Base-by-base conservation (phyloP, 331 rosid genomes). In the Malus hybrid region DNA sequence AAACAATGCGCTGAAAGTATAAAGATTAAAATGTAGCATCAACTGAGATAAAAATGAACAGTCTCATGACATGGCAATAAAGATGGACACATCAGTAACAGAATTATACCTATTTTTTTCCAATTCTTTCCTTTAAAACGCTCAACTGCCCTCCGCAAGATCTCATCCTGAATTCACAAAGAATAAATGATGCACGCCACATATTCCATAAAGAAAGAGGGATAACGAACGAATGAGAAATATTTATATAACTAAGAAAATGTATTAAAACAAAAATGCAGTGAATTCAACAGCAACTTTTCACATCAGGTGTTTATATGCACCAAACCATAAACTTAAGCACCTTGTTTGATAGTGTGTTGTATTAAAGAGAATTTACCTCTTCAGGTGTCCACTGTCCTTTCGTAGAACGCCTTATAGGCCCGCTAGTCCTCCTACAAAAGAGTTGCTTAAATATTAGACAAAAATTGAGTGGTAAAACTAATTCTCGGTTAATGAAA, bases 371-470 rank as follows among this genome's bases (percentile, higher is more conserved):
- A 18, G 1, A 13, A 69, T 68, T 82, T 63, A 95, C 99, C 97
- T 95, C 99, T 78, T 90, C 96, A 57, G 93, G 70, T 2, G 97
- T 92, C 99, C 99, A 95, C 70, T 95, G 97, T 71, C 99, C 99
- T 89, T 95, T 95, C 1, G 99, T 90, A 77, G 99, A 95, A 69
- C 97, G 99, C 90, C 99, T 89, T 5, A 97, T 89, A 72, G 99
- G 99, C 74, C 97, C 99, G 74, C 86, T 95, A 39, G 99, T 90
- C 86, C 97, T 89, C 92, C 99, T 91, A 80, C 80, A 85, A 64
- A 67, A 62, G 46, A 71, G 74, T 20, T 33, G 31, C 71, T 34
- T 42, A 32, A 10, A 48, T 14, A 74, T 76, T 55, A 83, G 74
- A 74, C 65, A 73, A 56, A 75, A 71, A 71, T 32, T 71, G 52